Base-by-base conservation (phyloP, 2,329 filamentous ascomycete genomes). In the Parascedosporium putredinis region DNA sequence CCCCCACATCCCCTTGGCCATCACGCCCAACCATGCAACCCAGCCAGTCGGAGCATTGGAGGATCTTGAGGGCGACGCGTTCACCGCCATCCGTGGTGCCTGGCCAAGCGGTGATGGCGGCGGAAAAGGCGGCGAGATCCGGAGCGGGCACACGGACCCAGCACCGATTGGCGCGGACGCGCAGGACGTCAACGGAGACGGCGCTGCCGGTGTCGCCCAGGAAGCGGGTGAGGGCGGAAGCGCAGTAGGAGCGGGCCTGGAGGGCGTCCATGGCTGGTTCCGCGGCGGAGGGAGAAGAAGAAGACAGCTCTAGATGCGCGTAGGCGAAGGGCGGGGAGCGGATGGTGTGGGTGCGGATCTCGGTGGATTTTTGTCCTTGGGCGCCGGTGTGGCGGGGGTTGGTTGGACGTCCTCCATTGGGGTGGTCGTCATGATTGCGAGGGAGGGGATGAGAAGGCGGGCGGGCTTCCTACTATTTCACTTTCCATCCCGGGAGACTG, bases 101-200 rank as follows among this genome's bases (percentile, higher is more conserved):
- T 46, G 72, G 66, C 76, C 81, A 88, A 1, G 82, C 80, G 3
- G 82, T 79, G 12, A 86, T 65, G 2, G 81, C 84, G 0, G 79
- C 83, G 0, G 81, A 69, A 50, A 88, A 76, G 1, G 74, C 70
- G 1, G 67, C 69, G 6, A 82, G 64, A 56, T 88, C 82, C 51
- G 75, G 71, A 4, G 73, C 67, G 4, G 83, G 81, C 7, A 87
- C 62, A 16, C 85, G 72, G 46, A 88, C 62, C 81, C 83, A 87
- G 50, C 76, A 76, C 45, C 79, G 70, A 5, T 59, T 57, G 1
- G 67, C 71, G 3, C 77, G 65, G 0, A 82, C 67, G 56, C 81
- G 79, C 29, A 91, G 72, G 18, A 90, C 78, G 59, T 91, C 87
- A 50, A 89, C 60, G 1, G 81, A 68, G 3, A 90, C 81, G 9